Evolutionary conservation across 2,329 filamentous ascomycete genomes (phyloP).

Genomic region (Aspergillus sp.): DNA sequence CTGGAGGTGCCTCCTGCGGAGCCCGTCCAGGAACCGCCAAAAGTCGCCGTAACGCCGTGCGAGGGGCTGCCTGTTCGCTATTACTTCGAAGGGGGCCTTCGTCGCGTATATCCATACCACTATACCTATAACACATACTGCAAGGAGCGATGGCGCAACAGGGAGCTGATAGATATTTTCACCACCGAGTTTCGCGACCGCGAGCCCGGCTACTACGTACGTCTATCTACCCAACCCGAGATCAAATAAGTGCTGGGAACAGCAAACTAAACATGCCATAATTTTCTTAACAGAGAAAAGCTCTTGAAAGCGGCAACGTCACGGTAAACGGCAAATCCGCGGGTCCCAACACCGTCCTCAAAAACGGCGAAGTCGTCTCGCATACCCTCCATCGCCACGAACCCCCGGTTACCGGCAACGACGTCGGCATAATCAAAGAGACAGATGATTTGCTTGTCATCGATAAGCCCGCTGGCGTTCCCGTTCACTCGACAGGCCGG

Average conservation of each 20-base stretch:
- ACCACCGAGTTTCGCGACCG: conserved; percentile 88
- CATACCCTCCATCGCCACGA: conserved; percentile 96
- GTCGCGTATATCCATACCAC: conserved; percentile 82
- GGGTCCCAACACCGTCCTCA: conserved; percentile 66
- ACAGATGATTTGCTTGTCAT: conserved; percentile 93
- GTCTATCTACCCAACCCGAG: conserved; percentile 16
- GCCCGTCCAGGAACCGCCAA: conserved; percentile 19
- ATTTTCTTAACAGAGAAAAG: conserved; percentile 54
- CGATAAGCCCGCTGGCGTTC: conserved; percentile 92
- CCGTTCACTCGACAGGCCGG: conserved; percentile 90
- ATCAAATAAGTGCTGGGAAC: neutral
- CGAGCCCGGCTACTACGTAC: conserved; percentile 79
- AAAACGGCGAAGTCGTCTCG: conserved; percentile 87
- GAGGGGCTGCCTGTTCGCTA: conserved; percentile 69
- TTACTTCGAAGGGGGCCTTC: conserved; percentile 77
- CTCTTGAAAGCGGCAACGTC: conserved; percentile 78
- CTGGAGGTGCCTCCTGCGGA: conserved; percentile 28
- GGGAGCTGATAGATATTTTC: conserved; percentile 82
- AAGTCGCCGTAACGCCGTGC: conserved; percentile 32
- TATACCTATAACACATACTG: conserved; percentile 94
- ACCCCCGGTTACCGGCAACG: conserved; percentile 80
- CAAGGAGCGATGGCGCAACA: conserved; percentile 88
- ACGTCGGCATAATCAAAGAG: conserved; percentile 83
- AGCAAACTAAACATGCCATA: neutral
- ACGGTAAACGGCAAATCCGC: conserved; percentile 75